Conservation (phyloP, 257 asterid genomes). For the Leonotis leonurus region DNA sequence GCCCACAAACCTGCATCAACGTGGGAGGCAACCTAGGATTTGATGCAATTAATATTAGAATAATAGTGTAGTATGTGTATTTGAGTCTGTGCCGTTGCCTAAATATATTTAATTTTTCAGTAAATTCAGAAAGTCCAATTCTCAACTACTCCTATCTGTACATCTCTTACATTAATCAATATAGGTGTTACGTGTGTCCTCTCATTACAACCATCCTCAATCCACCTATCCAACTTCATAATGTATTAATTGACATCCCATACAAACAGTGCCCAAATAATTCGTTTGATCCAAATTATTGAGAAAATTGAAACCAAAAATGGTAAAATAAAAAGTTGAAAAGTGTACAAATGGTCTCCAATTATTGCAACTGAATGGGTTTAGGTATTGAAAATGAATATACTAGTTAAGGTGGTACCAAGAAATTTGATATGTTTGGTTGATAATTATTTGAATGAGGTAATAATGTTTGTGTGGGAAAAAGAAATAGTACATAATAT, state of each 20-base stretch:
- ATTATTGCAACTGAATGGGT: slow-evolving; percentile 10
- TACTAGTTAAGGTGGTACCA: slow-evolving; percentile 14
- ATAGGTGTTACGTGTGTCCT: not conserved
- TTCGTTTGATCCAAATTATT: no score
- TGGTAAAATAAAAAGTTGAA: no score
- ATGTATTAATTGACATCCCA: no score
- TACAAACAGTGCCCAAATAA: no score
- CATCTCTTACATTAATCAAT: slow-evolving; percentile 8
- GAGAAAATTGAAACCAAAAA: no score
- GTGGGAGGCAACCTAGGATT: slow-evolving; percentile 26
- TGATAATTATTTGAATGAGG: slow-evolving; percentile 9
- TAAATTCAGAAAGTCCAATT: no score
- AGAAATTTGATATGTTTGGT: slow-evolving; percentile 14
- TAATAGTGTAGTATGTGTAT: not conserved
- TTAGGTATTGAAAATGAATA: slow-evolving; percentile 21
- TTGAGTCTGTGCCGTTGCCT: not conserved
- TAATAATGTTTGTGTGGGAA: slow-evolving; percentile 14
- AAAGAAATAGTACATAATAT: slow-evolving; percentile 7
- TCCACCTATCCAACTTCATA: not conserved
- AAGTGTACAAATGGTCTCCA: not conserved
- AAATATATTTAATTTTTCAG: no score
- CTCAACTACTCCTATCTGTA: slow-evolving; percentile 3
- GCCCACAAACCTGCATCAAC: slow-evolving; percentile 9
- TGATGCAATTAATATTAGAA: slow-evolving; percentile 16
- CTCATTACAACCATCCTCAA: not conserved